Base-by-base conservation (phyloP, 1,139 yeast genomes). In the Starmera stellimalicola region DNA sequence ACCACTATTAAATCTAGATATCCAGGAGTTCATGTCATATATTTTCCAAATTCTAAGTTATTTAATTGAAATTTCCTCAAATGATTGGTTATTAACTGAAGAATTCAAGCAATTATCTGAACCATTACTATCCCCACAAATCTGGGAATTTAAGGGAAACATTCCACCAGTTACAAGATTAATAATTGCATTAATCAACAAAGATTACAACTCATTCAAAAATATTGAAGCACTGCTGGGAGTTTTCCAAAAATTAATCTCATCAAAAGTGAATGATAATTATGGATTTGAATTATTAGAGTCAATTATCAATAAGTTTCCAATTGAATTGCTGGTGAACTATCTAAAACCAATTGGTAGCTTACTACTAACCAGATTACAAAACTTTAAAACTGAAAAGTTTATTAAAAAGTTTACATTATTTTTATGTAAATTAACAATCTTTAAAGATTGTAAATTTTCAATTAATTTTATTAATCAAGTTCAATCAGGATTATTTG, bases 61-160 rank as follows among this genome's bases (percentile, higher is more conserved):
- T 51, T 59, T 85, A 42, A 64, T 93, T 35, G 94, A 84, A 46
- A 63, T 63, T 22, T 70, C 70, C 39, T 85, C 87, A 5, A 50
- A 49, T 12, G 44, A 55, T 2, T 47, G 51, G 3, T 35, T 66
- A 6, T 63, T 91, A 24, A 91, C 95, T 2, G 69, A 63, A 2
- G 65, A 76, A 26, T 84, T 77, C 50, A 70, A 66, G 38, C 75
- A 73, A 37, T 63, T 93, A 35, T 68, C 85, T 19, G 76, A 75
- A 43, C 98, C 98, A 1, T 63, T 93, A 26, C 65, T 93, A 53
- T 73, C 95, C 3, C 97, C 98, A 14, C 58, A 77, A 6, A 77
- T 87, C 27, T 93, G 98, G 98, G 97, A 91, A 54, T 74, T 74
- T 39, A 71, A 77, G 45, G 98, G 98, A 16, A 91, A 91, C 49